Conservation (phyloP, 192 early-diverging fungal species). For the Backusella luteola region DNA sequence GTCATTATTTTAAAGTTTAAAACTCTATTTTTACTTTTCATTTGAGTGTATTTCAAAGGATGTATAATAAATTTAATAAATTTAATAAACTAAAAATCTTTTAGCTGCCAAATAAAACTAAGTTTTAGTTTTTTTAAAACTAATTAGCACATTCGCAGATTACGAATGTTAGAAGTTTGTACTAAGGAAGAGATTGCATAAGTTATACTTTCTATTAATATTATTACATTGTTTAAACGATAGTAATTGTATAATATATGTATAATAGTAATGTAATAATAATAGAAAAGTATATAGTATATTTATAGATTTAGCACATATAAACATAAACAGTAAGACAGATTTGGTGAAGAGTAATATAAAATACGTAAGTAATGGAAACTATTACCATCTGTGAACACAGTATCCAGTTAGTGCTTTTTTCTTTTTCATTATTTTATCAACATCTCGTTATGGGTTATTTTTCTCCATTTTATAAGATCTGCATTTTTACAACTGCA, state of each 20-base stretch:
- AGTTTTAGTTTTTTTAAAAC: background rate
- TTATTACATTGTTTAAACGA: background rate
- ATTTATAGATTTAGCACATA: background rate
- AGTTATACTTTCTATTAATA: background rate
- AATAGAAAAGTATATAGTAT: background rate
- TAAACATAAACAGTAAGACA: background rate
- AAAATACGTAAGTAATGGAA: background rate
- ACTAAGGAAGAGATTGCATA: background rate
- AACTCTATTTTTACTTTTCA: constrained; percentile 3
- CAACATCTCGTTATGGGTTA: constrained; percentile 1
- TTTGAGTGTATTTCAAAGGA: background rate
- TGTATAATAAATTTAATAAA: background rate
- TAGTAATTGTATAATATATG: background rate
- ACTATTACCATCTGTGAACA: background rate
- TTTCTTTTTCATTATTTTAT: background rate
- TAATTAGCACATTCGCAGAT: background rate
- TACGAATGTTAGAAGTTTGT: constrained; percentile 1
- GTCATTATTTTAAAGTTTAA: background rate
- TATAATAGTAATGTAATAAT: background rate
- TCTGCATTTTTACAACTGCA: background rate
- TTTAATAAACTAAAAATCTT: background rate
- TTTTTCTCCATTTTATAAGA: constrained; percentile 9
- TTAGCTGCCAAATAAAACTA: background rate
- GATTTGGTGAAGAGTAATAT: background rate
- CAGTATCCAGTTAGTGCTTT: background rate